Base-by-base conservation (phyloP, 345 rosid genomes). In the Hypericum perforatum region DNA sequence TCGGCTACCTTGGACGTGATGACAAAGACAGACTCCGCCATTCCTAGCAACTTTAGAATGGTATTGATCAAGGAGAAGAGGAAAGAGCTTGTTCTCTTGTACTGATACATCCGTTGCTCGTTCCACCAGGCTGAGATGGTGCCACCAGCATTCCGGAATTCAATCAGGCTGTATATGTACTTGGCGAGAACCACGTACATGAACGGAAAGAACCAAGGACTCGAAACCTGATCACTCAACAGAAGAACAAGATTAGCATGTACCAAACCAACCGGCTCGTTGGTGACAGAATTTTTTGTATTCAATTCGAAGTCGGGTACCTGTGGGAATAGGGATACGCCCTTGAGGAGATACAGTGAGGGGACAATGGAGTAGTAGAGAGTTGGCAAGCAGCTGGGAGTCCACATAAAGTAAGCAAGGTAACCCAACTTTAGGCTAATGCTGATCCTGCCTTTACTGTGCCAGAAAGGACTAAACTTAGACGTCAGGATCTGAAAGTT, bases 31-130 rank as follows among this genome's bases (percentile, higher is more conserved):
- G 78, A 54, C 14, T 78, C 71, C 0, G 81, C 73, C 43, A 78
- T 65, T 41, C 96, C 89, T 7, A 72, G 15, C 7, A 45, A 8
- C 62, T 60, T 79, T 37, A 67, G 36, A 38, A 79, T 45, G 15
- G 78, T 70, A 59, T 87, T 84, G 0, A 59, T 44, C 71, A 75
- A 68, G 41, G 82, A 91, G 13, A 82, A 81, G n/a, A 86, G 64
- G 62, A 74, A 84, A 9, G 95, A 71, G 60, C 73, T 78, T 32
- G 90, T 80, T 69, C 97, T 74, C 61, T 73, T 80, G 29, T 77
- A 90, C 42, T 86, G 74, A 91, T 91, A 84, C 39, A 76, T 76
- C 52, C 88, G 61, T 66, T 78, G 89, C 0, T 80, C 85, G 37
- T 84, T 82, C 86, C 88, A 80, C 95, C 80, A 78, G 6, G 58